Evolutionary conservation across 78 protist genomes (phyloP).

Genomic region (Protostelium mycophagum): DNA sequence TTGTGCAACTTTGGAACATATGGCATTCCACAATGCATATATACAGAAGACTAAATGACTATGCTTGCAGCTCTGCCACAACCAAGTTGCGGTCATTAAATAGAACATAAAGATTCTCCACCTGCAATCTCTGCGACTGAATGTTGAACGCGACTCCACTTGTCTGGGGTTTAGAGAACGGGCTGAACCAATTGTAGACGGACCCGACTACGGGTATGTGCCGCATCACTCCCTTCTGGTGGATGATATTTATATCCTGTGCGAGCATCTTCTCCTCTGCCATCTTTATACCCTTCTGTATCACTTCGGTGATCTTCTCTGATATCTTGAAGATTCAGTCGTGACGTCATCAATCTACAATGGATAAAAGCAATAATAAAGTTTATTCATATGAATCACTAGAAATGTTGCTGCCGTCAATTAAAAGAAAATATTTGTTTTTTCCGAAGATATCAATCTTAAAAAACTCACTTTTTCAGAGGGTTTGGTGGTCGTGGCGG

Average conservation of each 20-base stretch:
- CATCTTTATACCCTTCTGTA: background rate
- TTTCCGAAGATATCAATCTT: no score
- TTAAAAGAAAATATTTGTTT: no score
- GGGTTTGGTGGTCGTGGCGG: background rate
- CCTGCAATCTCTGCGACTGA: background rate
- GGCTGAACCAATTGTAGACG: background rate
- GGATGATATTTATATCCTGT: background rate
- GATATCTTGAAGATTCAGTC: background rate
- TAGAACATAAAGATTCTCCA: background rate
- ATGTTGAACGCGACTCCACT: background rate
- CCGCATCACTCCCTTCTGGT: background rate
- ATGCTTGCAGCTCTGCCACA: no score
- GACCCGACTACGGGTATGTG: background rate
- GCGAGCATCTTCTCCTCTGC: background rate
- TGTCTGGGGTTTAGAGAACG: background rate
- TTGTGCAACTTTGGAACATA: no score
- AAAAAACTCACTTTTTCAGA: background rate
- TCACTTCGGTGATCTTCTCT: background rate
- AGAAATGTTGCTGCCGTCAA: no score
- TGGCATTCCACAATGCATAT: no score
- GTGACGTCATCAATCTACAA: no score
- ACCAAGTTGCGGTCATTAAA: no score
- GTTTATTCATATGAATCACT: no score
- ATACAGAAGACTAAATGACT: no score
- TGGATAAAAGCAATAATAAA: no score